Evolutionary conservation across 805 yeast species (phyloP), one percentile per base, ranked within the genome.

Genomic region (Candida berthetii): DNA sequence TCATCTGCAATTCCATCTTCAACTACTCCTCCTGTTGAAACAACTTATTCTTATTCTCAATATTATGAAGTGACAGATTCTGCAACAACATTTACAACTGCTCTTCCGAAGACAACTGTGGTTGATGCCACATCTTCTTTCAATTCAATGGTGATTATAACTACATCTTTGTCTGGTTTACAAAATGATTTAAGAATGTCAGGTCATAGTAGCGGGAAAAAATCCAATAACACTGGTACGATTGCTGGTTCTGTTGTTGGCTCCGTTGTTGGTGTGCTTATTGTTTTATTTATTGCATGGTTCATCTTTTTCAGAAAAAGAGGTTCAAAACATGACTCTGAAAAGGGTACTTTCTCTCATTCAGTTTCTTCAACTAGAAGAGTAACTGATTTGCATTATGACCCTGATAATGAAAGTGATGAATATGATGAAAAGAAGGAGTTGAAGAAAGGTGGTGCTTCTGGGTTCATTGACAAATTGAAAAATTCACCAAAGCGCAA

Each of bases 201-300:
- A 2, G 28, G 37, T n/a, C 25, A 38, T n/a, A 11, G 17, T 17
- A 15, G 16, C 19, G 13, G 35, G 19, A 34, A 27, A 2, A 20
- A 39, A 9, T 35, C 16, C 14, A 10, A 27, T 25, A 31, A 39
- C 4, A 49, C 39, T 7, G 47, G 48, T 5, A 51, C 52, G 1
- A 48, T 55, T 37, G 55, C 54, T 4, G 60, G 60, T 1, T 53
- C 58, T 6, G 57, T 55, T 24, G 57, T 55, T 22, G 60, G 60
- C 4, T 40, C 54, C 9, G 50, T 54, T 19, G 43, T 37, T 19
- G 58, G 57, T n/a, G 39, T 43, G 2, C 36, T 41, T 3, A n/a
- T 50, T 1, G 22, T 50, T 1, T 10, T 54, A 3, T 28, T 49
- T 9, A 7, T 48, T 2, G 5, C 43, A 2, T 51, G 58, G 55